Conservation (phyloP, 2,329 filamentous ascomycete species). For the Coniosporium tulheliwenetii region DNA sequence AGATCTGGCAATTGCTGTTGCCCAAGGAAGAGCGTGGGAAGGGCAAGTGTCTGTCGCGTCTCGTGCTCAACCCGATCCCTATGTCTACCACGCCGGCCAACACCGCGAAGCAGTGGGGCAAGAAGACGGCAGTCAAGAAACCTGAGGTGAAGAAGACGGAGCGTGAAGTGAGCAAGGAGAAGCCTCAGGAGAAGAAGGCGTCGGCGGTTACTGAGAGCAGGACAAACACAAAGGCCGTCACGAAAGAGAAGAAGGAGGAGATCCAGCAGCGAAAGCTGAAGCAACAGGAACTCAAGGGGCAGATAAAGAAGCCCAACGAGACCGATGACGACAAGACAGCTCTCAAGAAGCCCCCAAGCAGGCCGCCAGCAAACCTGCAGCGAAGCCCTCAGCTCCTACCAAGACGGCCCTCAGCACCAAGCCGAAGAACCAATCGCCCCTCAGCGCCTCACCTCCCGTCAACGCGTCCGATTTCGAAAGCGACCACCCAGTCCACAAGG, state of each 20-base stretch:
- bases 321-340: slow-evolving; percentile 6
- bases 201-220: slow-evolving; percentile 37
- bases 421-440: slow-evolving; percentile 45
- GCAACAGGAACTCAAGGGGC: slow-evolving; percentile 5
- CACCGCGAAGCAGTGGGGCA: background rate
- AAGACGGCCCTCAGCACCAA: slow-evolving; percentile 30
- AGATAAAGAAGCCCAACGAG: slow-evolving; percentile 9
- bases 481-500: slow-evolving; percentile 22
- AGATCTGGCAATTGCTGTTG: slow-evolving; percentile 46
- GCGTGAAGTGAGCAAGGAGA: slow-evolving; percentile 29
- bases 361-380: background rate
- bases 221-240: slow-evolving; percentile 33
- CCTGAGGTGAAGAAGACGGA: slow-evolving; percentile 25
- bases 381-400: slow-evolving; percentile 2
- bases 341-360: background rate
- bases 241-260: slow-evolving; percentile 23
- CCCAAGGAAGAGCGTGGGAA: slow-evolving; percentile 45
- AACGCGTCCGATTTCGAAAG: slow-evolving; percentile 43
- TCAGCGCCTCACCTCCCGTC: slow-evolving; percentile 44
- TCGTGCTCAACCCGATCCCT: slow-evolving; percentile 26
- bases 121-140: slow-evolving; percentile 14
- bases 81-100: background rate
- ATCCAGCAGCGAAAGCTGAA: slow-evolving; percentile 3
- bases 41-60: slow-evolving; percentile 42
- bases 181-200: slow-evolving; percentile 24